Evolutionary conservation across 2,329 filamentous ascomycete genomes (phyloP).

Genomic region (Xylaria sp.): DNA sequence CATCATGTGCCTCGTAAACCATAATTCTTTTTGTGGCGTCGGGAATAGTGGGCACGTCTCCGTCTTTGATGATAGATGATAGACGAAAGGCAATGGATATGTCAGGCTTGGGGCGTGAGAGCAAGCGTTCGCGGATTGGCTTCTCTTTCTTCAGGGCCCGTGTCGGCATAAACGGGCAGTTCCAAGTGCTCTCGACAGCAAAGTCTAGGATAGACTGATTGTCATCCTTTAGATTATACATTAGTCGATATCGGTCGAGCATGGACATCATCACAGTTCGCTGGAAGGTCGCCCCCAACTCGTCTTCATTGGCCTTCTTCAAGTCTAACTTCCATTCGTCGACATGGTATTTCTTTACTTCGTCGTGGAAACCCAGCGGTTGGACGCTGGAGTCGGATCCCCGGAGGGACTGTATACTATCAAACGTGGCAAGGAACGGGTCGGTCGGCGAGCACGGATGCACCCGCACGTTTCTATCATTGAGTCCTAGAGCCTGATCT

Average conservation of each 20-base stretch:
- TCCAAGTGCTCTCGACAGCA: conserved; percentile 3
- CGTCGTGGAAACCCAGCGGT: not conserved
- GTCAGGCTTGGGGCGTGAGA: conserved; percentile 7
- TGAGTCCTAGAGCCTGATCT: conserved; percentile 10
- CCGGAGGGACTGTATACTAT: not conserved
- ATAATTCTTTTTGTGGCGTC: not conserved
- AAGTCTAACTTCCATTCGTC: conserved; percentile 15
- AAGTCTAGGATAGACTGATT: conserved; percentile 1
- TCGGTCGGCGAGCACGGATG: not conserved
- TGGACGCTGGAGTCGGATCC: conserved; percentile 9
- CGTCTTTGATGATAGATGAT: conserved; percentile 1
- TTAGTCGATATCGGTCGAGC: conserved; percentile 7
- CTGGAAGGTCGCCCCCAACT: not conserved
- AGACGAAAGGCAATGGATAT: conserved; percentile 9
- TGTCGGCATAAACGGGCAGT: conserved; percentile 11
- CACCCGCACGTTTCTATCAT: conserved; percentile 14
- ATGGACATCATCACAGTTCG: conserved; percentile 15
- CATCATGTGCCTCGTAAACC: conserved; percentile 14
- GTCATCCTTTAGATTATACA: not conserved
- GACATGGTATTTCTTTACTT: conserved; percentile 4
- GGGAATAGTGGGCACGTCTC: not conserved
- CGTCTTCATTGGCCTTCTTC: not conserved
- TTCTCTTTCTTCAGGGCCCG: not conserved
- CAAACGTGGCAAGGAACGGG: conserved; percentile 13
- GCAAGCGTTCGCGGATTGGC: not conserved